A percentile compares a stretch with the other conserved stretches of the same genome.
Evolutionary conservation across 441 rosid species (phyloP).

Genomic region (Populus hybrid): DNA sequence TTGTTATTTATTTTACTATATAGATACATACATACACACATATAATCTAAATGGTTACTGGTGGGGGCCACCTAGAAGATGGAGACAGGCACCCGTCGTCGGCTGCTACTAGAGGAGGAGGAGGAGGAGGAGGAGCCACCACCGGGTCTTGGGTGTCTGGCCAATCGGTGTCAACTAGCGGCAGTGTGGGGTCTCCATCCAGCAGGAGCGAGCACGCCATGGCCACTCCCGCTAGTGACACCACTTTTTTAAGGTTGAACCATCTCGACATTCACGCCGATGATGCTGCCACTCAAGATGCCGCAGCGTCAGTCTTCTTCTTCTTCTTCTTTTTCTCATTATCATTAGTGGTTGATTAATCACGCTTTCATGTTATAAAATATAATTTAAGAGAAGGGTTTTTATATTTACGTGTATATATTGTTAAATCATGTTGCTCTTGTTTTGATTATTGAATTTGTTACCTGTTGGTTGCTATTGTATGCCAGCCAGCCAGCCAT

Average conservation of each 20-base stretch:
- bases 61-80: conserved; percentile 50
- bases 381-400: background rate
- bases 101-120: conserved; percentile 24
- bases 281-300: conserved; percentile 68
- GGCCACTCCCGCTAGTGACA: conserved; percentile 80
- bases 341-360: background rate
- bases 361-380: background rate
- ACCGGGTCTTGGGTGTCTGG: conserved; percentile 87
- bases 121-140: background rate
- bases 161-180: conserved; percentile 91
- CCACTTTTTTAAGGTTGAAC: conserved; percentile 55
- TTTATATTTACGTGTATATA: background rate
- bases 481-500: background rate
- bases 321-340: background rate
- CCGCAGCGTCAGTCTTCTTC: conserved; percentile 54
- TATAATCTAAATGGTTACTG: conserved; percentile 38
- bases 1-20: too few species aligned
- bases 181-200: conserved; percentile 94
- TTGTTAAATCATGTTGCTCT: background rate
- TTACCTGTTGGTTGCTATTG: background rate
- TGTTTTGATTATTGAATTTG: background rate
- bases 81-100: conserved; percentile 37
- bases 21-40: background rate
- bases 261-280: conserved; percentile 90
- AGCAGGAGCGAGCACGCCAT: conserved; percentile 63